These are phyloP conservation scores for Meira miltonrushii DNA, from an alignment of 1,284 basidiomycete species.

Conservation along the genomic window DNA sequence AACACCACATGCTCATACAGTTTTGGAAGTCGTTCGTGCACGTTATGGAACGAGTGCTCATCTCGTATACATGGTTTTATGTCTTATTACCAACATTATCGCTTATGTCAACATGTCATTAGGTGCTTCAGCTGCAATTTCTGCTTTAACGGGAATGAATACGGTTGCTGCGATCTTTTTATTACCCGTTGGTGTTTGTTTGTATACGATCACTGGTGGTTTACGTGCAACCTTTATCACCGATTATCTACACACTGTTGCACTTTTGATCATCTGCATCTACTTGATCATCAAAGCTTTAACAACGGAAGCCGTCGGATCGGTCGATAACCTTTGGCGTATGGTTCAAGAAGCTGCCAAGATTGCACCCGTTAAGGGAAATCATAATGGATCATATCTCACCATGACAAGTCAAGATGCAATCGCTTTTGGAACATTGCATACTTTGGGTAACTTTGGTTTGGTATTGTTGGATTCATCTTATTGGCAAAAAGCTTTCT, in stretches of 20 bases:
- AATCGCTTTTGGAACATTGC: slow-evolving; percentile 40
- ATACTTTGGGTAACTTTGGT: slow-evolving; percentile 42
- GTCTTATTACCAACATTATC: slow-evolving; percentile 42
- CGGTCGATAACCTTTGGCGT: slow-evolving; percentile 31
- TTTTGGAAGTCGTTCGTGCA: slow-evolving; percentile 40
- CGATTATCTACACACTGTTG: slow-evolving; percentile 41
- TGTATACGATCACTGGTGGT: slow-evolving; percentile 43
- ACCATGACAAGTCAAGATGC: slow-evolving; percentile 20
- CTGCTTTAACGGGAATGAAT: slow-evolving; percentile 42
- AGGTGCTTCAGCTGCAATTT: slow-evolving; percentile 38
- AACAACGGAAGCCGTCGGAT: slow-evolving; percentile 21
- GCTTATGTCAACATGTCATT: slow-evolving; percentile 44
- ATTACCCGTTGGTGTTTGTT: slow-evolving; percentile 36
- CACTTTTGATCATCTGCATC: slow-evolving; percentile 37
- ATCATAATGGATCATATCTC: slow-evolving; percentile 19
- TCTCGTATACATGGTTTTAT: slow-evolving; percentile 43
- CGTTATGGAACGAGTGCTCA: slow-evolving; percentile 40
- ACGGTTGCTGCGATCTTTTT: slow-evolving; percentile 38
- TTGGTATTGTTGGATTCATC: slow-evolving; percentile 37
- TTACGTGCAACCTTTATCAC: slow-evolving; percentile 40
- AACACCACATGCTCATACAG: slow-evolving; percentile 36
- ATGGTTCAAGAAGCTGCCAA: slow-evolving; percentile 17
- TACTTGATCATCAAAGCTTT: slow-evolving; percentile 41
- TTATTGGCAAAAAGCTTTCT: slow-evolving; percentile 48
- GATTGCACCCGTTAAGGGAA: slow-evolving; percentile 16